Conservation (phyloP, 495 filamentous ascomycete species). For the Lasiosphaeria ovina region DNA sequence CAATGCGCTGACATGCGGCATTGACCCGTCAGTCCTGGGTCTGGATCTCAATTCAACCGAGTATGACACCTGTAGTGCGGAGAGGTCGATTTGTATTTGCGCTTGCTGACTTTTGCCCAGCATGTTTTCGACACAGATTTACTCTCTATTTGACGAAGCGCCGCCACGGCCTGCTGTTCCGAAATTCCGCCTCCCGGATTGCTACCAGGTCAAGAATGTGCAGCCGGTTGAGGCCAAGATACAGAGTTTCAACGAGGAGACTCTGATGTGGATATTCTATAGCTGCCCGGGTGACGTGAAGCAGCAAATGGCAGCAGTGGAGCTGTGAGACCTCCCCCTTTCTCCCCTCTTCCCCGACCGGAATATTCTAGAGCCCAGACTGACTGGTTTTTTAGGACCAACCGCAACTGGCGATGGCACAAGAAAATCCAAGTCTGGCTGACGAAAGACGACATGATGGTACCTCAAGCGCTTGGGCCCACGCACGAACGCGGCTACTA, state of each 20-base stretch:
- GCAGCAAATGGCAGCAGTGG: conserved; percentile 79
- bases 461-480: conserved; percentile 63
- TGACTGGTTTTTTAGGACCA: conserved; percentile 31
- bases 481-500: conserved; percentile 83
- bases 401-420: conserved; percentile 90
- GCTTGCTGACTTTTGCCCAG: conserved; percentile 18
- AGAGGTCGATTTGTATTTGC: not conserved
- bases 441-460: conserved; percentile 77
- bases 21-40: conserved; percentile 74
- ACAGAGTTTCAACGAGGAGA: conserved; percentile 82
- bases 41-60: conserved; percentile 76
- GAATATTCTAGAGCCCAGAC: conserved; percentile 15
- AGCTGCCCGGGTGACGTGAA: conserved; percentile 78
- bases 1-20: conserved; percentile 68
- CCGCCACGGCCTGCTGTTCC: conserved; percentile 72
- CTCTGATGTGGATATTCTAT: conserved; percentile 93
- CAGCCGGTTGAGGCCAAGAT: conserved; percentile 77
- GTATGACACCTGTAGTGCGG: conserved; percentile 46
- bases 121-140: conserved; percentile 47
- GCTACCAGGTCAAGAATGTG: conserved; percentile 85
- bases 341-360: not conserved
- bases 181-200: conserved; percentile 74
- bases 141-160: conserved; percentile 67
- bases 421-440: conserved; percentile 87
- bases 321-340: conserved; percentile 55